Evolutionary conservation across 2,329 filamentous ascomycete species (phyloP).

Genomic region (Metarhizium sp.): DNA sequence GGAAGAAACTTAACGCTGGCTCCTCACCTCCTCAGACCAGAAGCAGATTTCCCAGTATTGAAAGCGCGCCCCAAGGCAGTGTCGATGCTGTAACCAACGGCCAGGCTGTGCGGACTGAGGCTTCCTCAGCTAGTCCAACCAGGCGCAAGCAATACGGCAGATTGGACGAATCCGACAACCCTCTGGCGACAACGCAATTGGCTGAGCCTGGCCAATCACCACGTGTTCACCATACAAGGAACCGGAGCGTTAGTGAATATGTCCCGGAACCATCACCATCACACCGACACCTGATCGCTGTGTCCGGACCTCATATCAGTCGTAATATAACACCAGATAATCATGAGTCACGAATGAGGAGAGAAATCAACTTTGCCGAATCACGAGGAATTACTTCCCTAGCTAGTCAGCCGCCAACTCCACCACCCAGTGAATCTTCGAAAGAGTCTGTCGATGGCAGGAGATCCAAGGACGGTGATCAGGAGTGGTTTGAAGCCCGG

Average conservation of each 20-base stretch:
- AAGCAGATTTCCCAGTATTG: slow-evolving; percentile 14
- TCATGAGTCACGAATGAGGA: slow-evolving; percentile 45
- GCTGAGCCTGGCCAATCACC: slow-evolving; percentile 12
- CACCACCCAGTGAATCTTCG: slow-evolving; percentile 70
- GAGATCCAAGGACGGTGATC: slow-evolving; percentile 28
- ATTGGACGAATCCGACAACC: slow-evolving; percentile 20
- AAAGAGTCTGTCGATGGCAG: slow-evolving; percentile 32
- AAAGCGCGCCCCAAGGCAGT: slow-evolving; percentile 25
- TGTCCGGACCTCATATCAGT: slow-evolving; percentile 52
- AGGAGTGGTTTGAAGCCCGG: slow-evolving; percentile 62
- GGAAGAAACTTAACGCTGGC: slow-evolving; percentile 45
- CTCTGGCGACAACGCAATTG: slow-evolving; percentile 18
- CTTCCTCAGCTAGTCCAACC: slow-evolving; percentile 38
- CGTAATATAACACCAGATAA: slow-evolving; percentile 23
- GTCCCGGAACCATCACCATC: slow-evolving; percentile 61
- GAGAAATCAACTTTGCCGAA: slow-evolving; percentile 73
- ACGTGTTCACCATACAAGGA: slow-evolving; percentile 45
- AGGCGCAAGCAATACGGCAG: slow-evolving; percentile 46
- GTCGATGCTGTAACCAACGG: slow-evolving; percentile 38
- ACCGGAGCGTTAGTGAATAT: slow-evolving; percentile 85
- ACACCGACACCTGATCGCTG: slow-evolving; percentile 62
- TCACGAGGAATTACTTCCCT: slow-evolving; percentile 61
- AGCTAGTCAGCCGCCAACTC: slow-evolving; percentile 61
- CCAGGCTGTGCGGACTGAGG: slow-evolving; percentile 37
- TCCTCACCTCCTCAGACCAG: slow-evolving; percentile 30